Base-by-base conservation (phyloP, 2,329 filamentous ascomycete species). In the Fusarium armeniacum region DNA sequence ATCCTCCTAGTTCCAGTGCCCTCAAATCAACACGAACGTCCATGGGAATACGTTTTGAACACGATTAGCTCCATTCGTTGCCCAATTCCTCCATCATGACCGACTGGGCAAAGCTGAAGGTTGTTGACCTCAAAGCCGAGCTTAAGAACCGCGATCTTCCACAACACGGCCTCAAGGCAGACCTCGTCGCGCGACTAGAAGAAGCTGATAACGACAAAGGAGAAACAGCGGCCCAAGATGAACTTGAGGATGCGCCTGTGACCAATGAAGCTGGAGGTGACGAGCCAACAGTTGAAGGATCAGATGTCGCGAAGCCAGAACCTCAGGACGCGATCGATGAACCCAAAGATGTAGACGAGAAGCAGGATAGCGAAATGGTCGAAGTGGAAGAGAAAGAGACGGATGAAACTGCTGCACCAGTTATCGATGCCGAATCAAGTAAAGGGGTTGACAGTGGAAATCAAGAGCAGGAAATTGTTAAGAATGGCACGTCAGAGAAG, bases 111-210 rank as follows among this genome's bases (percentile, higher is more conserved):
- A 85, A 82, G 79, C 85, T 90, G 75, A 94, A 92, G 81, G 92
- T 95, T 67, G 84, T 89, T 35, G 91, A 94, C 75, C 85, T 95
- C 62, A 91, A 90, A 79, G 87, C 88, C 24, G 91, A 94, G 82
- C 85, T 94, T 43, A 93, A 92, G 80, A 84, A 83, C 62, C 87
- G 91, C 68, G 89, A 89, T n/a, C 86, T 94, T 40, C 82, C 89
- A 8, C 86, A 89, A 65, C 87, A 87, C 26, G 92, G 92, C 11
- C 84, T 93, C 54, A 92, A 94, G 77, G 85, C 89, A 26, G 91
- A 91, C 63, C 86, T 94, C 47, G 84, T 94, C 58, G 86, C 90
- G 64, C 87, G 90, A 62, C 80, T 95, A 30, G 67, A 45, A n/a
- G 69, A 71, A 49, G 62, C 59, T 32, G 73, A 75, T n/a, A 43